A percentile compares a stretch with the other conserved stretches of the same genome.
phyloP scores from a whole-genome alignment of 73 alveolate species.

The Tetrahymena elliotti region DNA sequence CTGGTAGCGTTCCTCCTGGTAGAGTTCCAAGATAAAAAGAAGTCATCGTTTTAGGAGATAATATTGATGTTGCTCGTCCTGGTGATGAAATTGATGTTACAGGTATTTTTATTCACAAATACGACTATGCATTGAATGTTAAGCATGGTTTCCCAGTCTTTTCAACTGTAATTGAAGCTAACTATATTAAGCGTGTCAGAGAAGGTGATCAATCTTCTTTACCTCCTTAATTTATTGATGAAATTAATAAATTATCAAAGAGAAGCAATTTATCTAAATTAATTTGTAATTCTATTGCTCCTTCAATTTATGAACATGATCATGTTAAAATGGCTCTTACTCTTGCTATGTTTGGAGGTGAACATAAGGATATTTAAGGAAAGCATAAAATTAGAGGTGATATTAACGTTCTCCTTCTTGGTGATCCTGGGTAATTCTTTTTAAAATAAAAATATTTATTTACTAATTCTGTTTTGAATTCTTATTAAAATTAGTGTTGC shows the following conservation, averaged over 20 bases:
- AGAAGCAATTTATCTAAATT: conserved; percentile 83
- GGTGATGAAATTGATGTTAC: conserved; percentile 99
- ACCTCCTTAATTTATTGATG: conserved; percentile 90
- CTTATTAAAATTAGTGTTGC: conserved; percentile 73
- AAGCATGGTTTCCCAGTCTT: conserved; percentile 97
- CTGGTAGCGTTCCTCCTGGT: conserved; percentile 99
- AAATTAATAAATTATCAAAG: conserved; percentile 79
- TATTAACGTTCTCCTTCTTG: conserved; percentile 95
- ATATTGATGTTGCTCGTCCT: conserved; percentile 98
- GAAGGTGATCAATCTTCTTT: conserved; percentile 75
- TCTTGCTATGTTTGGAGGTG: conserved; percentile 98
- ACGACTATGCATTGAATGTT: conserved; percentile 87
- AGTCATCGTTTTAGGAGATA: conserved; percentile 92
- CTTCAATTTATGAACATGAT: conserved; percentile 97
- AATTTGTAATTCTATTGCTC: conserved; percentile 92
- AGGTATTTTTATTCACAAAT: conserved; percentile 87
- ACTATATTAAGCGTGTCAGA: conserved; percentile 82
- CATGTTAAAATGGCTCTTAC: conserved; percentile 93
- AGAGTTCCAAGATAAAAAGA: conserved; percentile 98
- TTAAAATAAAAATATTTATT: neutral
- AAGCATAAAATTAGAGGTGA: conserved; percentile 99
- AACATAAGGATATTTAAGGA: conserved; percentile 94
- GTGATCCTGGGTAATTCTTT: conserved; percentile 56
- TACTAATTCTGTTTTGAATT: neutral
- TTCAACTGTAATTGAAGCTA: conserved; percentile 91